Evolutionary conservation across 2,329 filamentous ascomycete genomes (phyloP).

Genomic region (Nemania abortiva): DNA sequence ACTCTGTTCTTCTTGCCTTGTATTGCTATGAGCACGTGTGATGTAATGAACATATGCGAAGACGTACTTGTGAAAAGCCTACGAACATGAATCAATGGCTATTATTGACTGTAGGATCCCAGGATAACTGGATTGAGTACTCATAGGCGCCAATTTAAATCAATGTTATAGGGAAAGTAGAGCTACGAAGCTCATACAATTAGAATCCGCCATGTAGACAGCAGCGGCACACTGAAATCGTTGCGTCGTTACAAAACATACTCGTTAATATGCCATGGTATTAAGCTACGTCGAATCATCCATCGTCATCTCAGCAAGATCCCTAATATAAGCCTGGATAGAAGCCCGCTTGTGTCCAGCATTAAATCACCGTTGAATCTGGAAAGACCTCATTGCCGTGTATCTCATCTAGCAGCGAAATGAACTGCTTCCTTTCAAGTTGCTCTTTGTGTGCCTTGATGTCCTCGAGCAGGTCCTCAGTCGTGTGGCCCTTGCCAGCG

Average conservation of each 20-base stretch:
- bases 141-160: not conserved
- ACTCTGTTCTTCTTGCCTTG: no score
- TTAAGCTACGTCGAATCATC: not conserved
- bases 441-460: slow-evolving; percentile 54
- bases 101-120: not conserved
- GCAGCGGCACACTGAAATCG: not conserved
- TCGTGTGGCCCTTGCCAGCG: slow-evolving; percentile 56
- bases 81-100: not conserved
- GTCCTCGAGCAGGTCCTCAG: slow-evolving; percentile 67
- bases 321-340: not conserved
- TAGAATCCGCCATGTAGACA: not conserved
- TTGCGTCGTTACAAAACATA: slow-evolving; percentile 16
- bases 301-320: not conserved
- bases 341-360: not conserved
- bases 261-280: not conserved
- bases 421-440: slow-evolving; percentile 54
- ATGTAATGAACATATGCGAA: no score
- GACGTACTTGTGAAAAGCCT: no score
- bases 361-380: slow-evolving; percentile 1
- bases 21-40: no score
- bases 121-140: not conserved
- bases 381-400: slow-evolving; percentile 48
- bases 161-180: not conserved
- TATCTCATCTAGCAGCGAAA: slow-evolving; percentile 57
- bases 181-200: slow-evolving; percentile 1